A percentile compares a stretch with the other conserved stretches of the same genome.
phyloP scores from a whole-genome alignment of 1,284 basidiomycete species.

The Naganishia cerealis region DNA sequence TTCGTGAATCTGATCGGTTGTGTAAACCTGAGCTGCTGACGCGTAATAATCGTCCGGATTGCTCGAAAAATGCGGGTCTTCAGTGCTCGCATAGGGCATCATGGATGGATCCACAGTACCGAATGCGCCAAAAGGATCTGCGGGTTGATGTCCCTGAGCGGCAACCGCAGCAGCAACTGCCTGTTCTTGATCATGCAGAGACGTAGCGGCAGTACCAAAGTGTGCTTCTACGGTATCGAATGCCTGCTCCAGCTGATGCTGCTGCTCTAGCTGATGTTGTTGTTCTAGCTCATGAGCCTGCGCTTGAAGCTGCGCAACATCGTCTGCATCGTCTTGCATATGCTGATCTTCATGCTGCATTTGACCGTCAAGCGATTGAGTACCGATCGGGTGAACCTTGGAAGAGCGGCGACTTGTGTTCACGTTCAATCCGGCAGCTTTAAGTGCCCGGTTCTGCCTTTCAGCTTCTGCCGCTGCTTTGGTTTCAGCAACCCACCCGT shows the following conservation, averaged over 20 bases:
- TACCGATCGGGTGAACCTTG: constrained; percentile 8
- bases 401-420: constrained; percentile 18
- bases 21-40: constrained; percentile 13
- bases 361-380: background rate
- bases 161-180: constrained; percentile 22
- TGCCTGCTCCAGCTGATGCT: constrained; percentile 24
- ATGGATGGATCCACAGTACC: constrained; percentile 7
- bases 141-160: background rate
- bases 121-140: constrained; percentile 23
- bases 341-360: constrained; percentile 17
- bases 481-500: constrained; percentile 34
- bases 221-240: constrained; percentile 27
- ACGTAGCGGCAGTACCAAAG: constrained; percentile 18
- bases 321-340: constrained; percentile 24
- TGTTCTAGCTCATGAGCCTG: constrained; percentile 25
- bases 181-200: constrained; percentile 24
- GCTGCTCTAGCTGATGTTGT: constrained; percentile 26
- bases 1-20: constrained; percentile 20
- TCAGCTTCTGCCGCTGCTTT: constrained; percentile 36
- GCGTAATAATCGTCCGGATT: constrained; percentile 24
- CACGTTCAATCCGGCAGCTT: constrained; percentile 28
- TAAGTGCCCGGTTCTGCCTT: constrained; percentile 26
- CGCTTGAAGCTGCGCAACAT: constrained; percentile 24
- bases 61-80: constrained; percentile 12
- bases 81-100: constrained; percentile 21